Conservation (phyloP, 1,284 basidiomycete species). For the Melampsora americana region DNA sequence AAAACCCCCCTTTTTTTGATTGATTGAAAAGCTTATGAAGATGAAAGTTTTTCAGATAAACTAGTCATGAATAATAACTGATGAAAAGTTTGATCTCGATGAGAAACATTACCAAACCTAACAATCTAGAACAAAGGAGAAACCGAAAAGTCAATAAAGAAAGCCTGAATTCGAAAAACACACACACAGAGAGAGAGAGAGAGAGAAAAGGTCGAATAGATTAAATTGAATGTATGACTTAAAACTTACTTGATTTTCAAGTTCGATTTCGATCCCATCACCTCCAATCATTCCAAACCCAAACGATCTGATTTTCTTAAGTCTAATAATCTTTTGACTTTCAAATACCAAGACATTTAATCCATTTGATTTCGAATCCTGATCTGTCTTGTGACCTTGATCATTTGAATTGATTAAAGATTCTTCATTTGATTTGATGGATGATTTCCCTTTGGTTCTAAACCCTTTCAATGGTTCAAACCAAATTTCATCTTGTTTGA, state of each 20-base stretch:
- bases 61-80: conserved; percentile 16
- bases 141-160: not conserved
- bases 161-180: not conserved
- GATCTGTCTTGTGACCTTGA: not conserved
- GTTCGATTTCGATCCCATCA: conserved; percentile 29
- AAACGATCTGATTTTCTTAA: conserved; percentile 29
- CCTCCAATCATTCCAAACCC: conserved; percentile 29
- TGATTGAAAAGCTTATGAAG: too few species aligned
- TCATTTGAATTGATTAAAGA: not conserved
- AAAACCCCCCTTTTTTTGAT: too few species aligned
- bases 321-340: conserved; percentile 1
- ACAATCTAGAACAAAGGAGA: conserved; percentile 10
- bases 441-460: conserved; percentile 9
- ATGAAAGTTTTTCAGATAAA: too few species aligned
- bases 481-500: conserved; percentile 15
- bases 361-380: not conserved
- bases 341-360: not conserved
- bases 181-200: too few species aligned
- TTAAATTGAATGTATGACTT: not conserved
- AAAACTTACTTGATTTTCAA: not conserved
- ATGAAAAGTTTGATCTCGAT: conserved; percentile 34
- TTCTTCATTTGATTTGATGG: conserved; percentile 9
- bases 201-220: not conserved
- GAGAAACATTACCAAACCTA: conserved; percentile 31
- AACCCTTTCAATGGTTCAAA: conserved; percentile 42